Base-by-base conservation (phyloP, 2,329 filamentous ascomycete genomes). In the Fusarium austroafricanum region DNA sequence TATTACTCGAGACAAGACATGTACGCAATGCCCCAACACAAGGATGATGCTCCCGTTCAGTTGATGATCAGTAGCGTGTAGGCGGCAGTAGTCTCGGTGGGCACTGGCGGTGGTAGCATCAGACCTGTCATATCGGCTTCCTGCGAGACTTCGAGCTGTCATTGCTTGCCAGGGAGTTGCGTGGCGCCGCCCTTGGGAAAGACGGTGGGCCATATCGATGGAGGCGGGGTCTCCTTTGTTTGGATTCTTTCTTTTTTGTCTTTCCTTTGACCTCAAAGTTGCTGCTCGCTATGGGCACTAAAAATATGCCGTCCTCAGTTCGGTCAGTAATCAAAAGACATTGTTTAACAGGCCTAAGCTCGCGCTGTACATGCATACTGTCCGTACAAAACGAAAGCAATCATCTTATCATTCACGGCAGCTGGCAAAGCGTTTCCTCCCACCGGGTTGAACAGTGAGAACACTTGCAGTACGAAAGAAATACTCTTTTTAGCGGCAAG, bases 111-210 rank as follows among this genome's bases (percentile, higher is more conserved):
- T 63, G 44, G 61, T 55, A 43, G 55, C 53, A 71, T 50, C 57
- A 77, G 77, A 79, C 77, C 70, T 79, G 76, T 79, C 76, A 78
- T 73, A 77, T 79, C 71, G 67, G 40, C 61, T 61, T 67, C 61
- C 66, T 73, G 71, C 76, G 71, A 76, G 71, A 75, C 75, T 70
- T 56, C 40, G 64, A 65, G 68, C 62, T 69, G 69, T 65, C 70
- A 72, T 67, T 71, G 53, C 66, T 61, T 66, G 53, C 60, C 68
- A 70, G 55, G 61, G 60, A 67, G 54, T 35, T 68, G 63, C 39
- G 69, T 73, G 71, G 71, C 70, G 71, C 67, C 53, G 61, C 68
- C 68, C 61, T 71, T 61, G 55, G 51, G 49, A 61, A 65, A 64
- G 45, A 52, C 51, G 61, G 68, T 70, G 71, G 66, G 58, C 58